These are phyloP conservation scores for Phellopilus nigrolimitatus DNA, from an alignment of 1,284 basidiomycete genomes.

Conservation along the genomic window DNA sequence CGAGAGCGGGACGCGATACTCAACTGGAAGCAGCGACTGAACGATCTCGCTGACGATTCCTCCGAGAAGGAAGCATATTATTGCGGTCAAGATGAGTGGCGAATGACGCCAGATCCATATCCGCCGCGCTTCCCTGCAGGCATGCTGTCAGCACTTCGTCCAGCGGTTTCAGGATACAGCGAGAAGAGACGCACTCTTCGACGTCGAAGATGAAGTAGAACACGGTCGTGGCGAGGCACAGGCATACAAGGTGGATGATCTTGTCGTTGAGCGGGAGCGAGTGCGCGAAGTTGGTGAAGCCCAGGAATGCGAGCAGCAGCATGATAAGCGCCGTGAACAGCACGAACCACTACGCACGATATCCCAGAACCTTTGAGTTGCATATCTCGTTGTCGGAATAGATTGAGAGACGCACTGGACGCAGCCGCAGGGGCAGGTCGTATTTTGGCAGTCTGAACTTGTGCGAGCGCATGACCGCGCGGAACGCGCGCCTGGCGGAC, in stretches of 20 bases:
- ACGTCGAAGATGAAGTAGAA: constrained; percentile 89
- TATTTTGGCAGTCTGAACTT: constrained; percentile 55
- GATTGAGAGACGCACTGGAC: constrained; percentile 49
- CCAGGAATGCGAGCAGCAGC: constrained; percentile 62
- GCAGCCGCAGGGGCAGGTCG: constrained; percentile 64
- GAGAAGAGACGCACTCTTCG: constrained; percentile 58
- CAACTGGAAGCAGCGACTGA: constrained; percentile 74
- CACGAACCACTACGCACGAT: constrained; percentile 60
- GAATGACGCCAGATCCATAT: constrained; percentile 85
- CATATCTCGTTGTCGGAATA: constrained; percentile 8
- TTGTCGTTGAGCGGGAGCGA: constrained; percentile 77
- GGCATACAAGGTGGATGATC: constrained; percentile 79
- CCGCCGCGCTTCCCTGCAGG: constrained; percentile 57
- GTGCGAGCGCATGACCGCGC: constrained; percentile 53
- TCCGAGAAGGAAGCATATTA: constrained; percentile 75
- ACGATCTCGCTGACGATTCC: constrained; percentile 84
- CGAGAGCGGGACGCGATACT: constrained; percentile 15
- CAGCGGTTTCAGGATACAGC: not conserved
- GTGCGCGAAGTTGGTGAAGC: constrained; percentile 65
- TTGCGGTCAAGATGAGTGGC: constrained; percentile 59
- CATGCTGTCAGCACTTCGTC: not conserved
- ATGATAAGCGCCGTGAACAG: constrained; percentile 61
- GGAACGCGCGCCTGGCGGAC: constrained; percentile 34
- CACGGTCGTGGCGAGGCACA: constrained; percentile 69
- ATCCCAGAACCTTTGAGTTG: not conserved